Evolutionary conservation across 192 early-diverging fungal genomes (phyloP), one percentile per base, ranked within the genome.

Genomic region (Podila minutissima): DNA sequence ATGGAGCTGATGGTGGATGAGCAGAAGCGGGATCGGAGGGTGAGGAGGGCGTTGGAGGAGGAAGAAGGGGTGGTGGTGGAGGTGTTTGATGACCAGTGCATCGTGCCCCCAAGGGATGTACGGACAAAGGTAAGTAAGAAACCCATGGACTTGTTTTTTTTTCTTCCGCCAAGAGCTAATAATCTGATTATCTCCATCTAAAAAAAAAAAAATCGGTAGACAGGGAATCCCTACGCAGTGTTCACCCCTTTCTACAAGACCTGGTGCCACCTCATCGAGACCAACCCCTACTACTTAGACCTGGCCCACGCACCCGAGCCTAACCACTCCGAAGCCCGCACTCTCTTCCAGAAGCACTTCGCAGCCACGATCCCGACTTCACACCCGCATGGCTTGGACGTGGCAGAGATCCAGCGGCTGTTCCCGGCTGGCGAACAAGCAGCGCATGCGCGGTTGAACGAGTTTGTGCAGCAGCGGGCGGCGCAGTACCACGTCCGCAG

Each of bases 1-100:
- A 38, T n/a, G 2, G 71, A 73, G 15, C 35, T 72, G 13, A 72
- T 81, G 83, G 73, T 89, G 12, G 69, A 91, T 74, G 90, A 91
- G 62, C 32, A 26, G 41, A 57, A 72, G 49, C 66, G 89, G 20
- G 88, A 90, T 58, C 57, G 7, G 0, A 60, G 31, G 0, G 79
- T 85, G 13, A 63, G 32, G 66, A 55, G 53, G 6, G 32, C 71
- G 0, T 48, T 88, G 6, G 37, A n/a, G 32, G 38, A 60, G 19
- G 29, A 66, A 22, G 12, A 48, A 0, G 59, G 57, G 5, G 59
- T 87, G 22, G 49, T n/a, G 9, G 59, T 86, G 62, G 60, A 81
- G 49, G 67, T 68, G 24, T 65, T 29, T 35, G 82, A 92, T 26
- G 87, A 89, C 69, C 90, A 93, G 71, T 91, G 86, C 66, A 67